phyloP scores from a whole-genome alignment of 441 rosid genomes.

The Jatropha multifida region DNA sequence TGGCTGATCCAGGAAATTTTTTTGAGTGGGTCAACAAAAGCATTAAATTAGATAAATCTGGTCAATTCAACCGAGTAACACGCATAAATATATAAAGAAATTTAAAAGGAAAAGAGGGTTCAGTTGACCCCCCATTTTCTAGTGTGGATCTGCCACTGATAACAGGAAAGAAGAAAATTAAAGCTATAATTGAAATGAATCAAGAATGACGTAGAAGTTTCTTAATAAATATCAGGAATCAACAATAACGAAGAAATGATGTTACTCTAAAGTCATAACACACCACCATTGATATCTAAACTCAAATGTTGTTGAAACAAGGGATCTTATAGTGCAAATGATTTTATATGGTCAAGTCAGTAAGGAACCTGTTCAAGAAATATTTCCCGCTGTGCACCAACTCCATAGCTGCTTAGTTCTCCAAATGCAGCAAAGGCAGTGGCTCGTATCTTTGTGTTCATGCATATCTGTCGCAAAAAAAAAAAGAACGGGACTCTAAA shows the following conservation, averaged over 20 bases:
- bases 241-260: not conserved
- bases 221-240: not conserved
- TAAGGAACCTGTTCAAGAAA: slow-evolving; percentile 84
- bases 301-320: not conserved
- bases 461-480: slow-evolving; percentile 50
- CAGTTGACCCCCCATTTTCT: no score
- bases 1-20: no score
- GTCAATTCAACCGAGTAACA: no score
- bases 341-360: not conserved
- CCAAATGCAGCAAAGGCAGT: slow-evolving; percentile 95
- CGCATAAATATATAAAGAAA: no score
- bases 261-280: not conserved
- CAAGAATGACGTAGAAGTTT: slow-evolving; percentile 8
- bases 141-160: not conserved
- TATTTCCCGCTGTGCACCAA: slow-evolving; percentile 63
- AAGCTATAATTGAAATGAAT: not conserved
- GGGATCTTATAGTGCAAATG: not conserved
- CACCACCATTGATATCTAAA: not conserved
- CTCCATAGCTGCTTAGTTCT: slow-evolving; percentile 72
- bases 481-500: slow-evolving; percentile 11
- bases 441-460: slow-evolving; percentile 85
- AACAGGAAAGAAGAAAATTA: not conserved
- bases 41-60: no score
- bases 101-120: no score
- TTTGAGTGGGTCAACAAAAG: no score